phyloP scores from a whole-genome alignment of 176 grass and related monocot genomes.

The Sorghum bicolor region DNA sequence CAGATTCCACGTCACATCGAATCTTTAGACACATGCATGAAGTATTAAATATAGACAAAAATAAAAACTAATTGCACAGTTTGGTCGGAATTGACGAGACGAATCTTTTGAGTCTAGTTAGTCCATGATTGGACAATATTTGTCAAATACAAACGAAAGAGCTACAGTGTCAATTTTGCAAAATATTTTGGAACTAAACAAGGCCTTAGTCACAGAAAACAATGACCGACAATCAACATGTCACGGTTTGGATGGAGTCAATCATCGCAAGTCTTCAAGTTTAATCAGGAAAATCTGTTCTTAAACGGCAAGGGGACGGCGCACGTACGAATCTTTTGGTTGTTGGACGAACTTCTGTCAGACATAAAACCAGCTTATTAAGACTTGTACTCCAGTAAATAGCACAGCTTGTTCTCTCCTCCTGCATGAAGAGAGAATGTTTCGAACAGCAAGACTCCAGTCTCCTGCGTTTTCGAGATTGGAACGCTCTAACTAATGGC shows the following conservation, averaged over 20 bases:
- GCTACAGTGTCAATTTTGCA: too few relatives aligned
- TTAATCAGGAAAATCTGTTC: constrained; percentile 19
- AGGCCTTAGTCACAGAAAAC: not conserved
- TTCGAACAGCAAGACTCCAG: not conserved
- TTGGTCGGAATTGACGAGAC: too few relatives aligned
- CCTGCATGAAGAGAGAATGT: constrained; percentile 11
- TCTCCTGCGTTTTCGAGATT: constrained; percentile 2
- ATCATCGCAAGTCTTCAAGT: constrained; percentile 20
- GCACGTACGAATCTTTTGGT: constrained; percentile 10
- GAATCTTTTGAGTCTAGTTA: too few relatives aligned
- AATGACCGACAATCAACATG: not conserved
- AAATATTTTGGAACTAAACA: too few relatives aligned
- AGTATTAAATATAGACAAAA: too few relatives aligned
- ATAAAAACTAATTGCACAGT: too few relatives aligned
- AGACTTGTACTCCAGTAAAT: not conserved
- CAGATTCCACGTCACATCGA: too few relatives aligned
- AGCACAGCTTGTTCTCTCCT: constrained; percentile 15
- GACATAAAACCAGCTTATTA: constrained; percentile 3
- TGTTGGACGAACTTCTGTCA: constrained; percentile 22
- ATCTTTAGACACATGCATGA: too few relatives aligned
- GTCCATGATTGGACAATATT: too few relatives aligned
- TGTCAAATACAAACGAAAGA: too few relatives aligned
- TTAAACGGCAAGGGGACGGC: constrained; percentile 20
- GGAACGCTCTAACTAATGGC: constrained; percentile 38
- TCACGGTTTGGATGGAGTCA: not conserved